Evolutionary conservation across 192 early-diverging fungal species (phyloP).

Genomic region (Neocallimastix lanati): DNA sequence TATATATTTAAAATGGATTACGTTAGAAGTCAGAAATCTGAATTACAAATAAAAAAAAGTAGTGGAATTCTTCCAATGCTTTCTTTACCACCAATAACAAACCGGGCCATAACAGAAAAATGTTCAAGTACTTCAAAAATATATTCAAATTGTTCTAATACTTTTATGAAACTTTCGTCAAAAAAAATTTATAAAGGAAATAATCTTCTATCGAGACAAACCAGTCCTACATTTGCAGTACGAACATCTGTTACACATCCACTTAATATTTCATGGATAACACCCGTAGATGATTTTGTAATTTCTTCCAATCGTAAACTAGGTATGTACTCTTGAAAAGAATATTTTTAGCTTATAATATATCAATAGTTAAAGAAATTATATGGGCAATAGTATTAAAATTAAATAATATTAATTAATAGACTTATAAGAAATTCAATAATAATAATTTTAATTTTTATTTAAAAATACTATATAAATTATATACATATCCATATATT

Average conservation of each 20-base stretch:
- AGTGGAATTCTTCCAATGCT: neutral
- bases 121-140: neutral
- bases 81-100: neutral
- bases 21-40: neutral
- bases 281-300: neutral
- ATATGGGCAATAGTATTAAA: too few species aligned
- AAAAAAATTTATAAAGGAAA: neutral
- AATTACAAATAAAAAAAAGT: neutral
- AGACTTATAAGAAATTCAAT: too few species aligned
- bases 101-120: neutral
- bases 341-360: too few species aligned
- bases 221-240: constrained; percentile 21
- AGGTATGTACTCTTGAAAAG: too few species aligned
- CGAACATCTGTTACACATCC: constrained; percentile 11
- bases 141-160: neutral
- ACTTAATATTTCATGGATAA: constrained; percentile 17
- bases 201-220: neutral
- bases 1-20: neutral
- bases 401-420: too few species aligned
- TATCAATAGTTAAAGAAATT: too few species aligned
- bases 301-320: neutral
- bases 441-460: too few species aligned
- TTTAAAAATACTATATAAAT: too few species aligned
- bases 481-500: too few species aligned
- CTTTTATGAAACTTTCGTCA: neutral